Conservation (phyloP, 1,139 yeast species). For the Kodamaea alishanica region DNA sequence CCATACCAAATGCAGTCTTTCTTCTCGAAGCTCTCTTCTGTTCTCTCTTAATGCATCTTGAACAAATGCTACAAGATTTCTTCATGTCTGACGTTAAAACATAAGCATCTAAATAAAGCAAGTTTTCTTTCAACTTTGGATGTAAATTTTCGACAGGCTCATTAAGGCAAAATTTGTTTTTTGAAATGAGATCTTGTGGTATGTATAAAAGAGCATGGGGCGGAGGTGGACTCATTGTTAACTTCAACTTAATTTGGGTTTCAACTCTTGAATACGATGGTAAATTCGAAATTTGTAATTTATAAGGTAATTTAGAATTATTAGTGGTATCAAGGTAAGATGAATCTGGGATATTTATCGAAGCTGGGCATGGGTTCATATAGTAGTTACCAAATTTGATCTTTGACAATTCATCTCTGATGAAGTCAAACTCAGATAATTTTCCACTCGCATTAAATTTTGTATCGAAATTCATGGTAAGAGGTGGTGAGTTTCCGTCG, state of each 20-base stretch:
- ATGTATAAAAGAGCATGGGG: slow-evolving; percentile 66
- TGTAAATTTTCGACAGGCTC: slow-evolving; percentile 43
- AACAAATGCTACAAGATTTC: slow-evolving; percentile 71
- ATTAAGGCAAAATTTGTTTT: slow-evolving; percentile 67
- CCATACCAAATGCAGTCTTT: slow-evolving; percentile 50
- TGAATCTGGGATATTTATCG: slow-evolving; percentile 30
- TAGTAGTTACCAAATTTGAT: slow-evolving; percentile 53
- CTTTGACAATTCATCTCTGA: slow-evolving; percentile 51
- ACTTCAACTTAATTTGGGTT: slow-evolving; percentile 80
- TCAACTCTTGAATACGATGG: slow-evolving; percentile 88
- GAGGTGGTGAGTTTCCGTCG: neutral
- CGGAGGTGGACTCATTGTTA: slow-evolving; percentile 71
- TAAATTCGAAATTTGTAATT: slow-evolving; percentile 54
- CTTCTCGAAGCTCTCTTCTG: slow-evolving; percentile 90
- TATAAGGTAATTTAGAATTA: slow-evolving; percentile 50
- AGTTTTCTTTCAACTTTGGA: slow-evolving; percentile 45
- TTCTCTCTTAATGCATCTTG: slow-evolving; percentile 86
- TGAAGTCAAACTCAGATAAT: slow-evolving; percentile 40
- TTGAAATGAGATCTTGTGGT: slow-evolving; percentile 83
- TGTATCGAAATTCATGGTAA: neutral
- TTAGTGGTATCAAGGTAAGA: slow-evolving; percentile 39
- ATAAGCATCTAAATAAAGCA: slow-evolving; percentile 63
- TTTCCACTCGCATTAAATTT: slow-evolving; percentile 7
- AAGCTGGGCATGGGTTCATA: slow-evolving; percentile 38
- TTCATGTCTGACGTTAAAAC: slow-evolving; percentile 54